Base-by-base conservation (phyloP, 2,329 filamentous ascomycete species). In the Colletotrichum horii region DNA sequence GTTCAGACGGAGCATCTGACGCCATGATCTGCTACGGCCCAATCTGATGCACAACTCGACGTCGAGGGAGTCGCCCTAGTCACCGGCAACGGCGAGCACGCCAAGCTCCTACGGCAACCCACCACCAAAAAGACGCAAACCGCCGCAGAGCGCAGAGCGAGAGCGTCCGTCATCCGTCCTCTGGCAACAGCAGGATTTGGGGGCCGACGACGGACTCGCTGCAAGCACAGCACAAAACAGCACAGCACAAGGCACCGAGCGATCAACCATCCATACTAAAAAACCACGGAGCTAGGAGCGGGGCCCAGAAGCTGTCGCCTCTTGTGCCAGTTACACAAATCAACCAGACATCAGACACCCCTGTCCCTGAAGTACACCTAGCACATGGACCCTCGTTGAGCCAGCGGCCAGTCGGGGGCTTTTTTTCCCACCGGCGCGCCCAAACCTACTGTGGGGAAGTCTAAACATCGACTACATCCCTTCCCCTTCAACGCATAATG, bases 1-100 rank as follows among this genome's bases (percentile, higher is more conserved):
- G 82, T 85, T 84, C 83, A 85, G 84, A 84, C 83, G 84, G 74
- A 82, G 78, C 79, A 81, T 83, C 81, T 84, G 80, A 83, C 83
- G 82, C 84, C 81, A 83, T 83, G 81, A 83, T 83, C 81, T 82
- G 80, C 81, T 78, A 80, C 80, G 79, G 80, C 77, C 81, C 79
- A 82, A 82, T 80, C 81, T 84, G 81, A 84, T 80, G 83, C 83
- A 80, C 80, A 79, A 70, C n/a, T 70, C 56, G 36, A 79, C 79
- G 80, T 60, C 64, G 30, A 68, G 52, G 48, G 58, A 76, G 48
- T 76, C 74, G 43, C 70, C 65, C 48, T 69, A 69, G 70, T 69
- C 58, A 36, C 22, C 74, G 26, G 62, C 38, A 68, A 76, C 65
- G 24, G 70, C 58, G 56, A 73, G 34, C 56, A 56, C 48, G 70